phyloP scores from a whole-genome alignment of 2,329 filamentous ascomycete species.

The Lasiodiplodia citricola region DNA sequence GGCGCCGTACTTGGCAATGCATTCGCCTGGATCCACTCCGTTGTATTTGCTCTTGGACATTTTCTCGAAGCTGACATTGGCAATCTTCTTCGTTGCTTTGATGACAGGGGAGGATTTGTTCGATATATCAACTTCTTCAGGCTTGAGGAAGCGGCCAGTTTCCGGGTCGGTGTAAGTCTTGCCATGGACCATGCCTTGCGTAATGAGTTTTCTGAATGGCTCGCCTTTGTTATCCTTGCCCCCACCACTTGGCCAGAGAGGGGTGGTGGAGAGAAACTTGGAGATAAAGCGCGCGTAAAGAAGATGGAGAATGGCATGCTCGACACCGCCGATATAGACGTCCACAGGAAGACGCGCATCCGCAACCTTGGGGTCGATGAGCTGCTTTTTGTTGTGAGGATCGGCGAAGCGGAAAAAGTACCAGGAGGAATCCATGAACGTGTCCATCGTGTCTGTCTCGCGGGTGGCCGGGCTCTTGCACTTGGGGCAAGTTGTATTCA shows the following conservation, averaged over 20 bases:
- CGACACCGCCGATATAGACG: slow-evolving; percentile 86
- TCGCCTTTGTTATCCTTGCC: slow-evolving; percentile 58
- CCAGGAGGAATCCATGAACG: slow-evolving; percentile 95
- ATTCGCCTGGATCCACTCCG: slow-evolving; percentile 78
- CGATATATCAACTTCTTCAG: slow-evolving; percentile 72
- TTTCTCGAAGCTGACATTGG: slow-evolving; percentile 77
- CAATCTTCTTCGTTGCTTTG: slow-evolving; percentile 62
- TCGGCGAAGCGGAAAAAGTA: slow-evolving; percentile 85
- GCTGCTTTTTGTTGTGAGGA: slow-evolving; percentile 64
- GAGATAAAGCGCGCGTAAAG: slow-evolving; percentile 90
- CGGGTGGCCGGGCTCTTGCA: slow-evolving; percentile 74
- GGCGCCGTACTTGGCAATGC: slow-evolving; percentile 76
- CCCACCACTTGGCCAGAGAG: slow-evolving; percentile 48
- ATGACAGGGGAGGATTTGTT: slow-evolving; percentile 64
- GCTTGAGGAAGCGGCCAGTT: slow-evolving; percentile 77
- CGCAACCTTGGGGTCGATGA: slow-evolving; percentile 66
- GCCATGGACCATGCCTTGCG: slow-evolving; percentile 93
- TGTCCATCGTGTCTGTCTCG: slow-evolving; percentile 96
- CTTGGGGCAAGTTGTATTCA: slow-evolving; percentile 75
- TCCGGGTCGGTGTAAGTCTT: slow-evolving; percentile 78
- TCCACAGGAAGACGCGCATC: slow-evolving; percentile 73
- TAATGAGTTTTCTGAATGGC: slow-evolving; percentile 81
- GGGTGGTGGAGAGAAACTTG: slow-evolving; percentile 74
- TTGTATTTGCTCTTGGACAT: slow-evolving; percentile 98
- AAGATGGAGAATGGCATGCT: slow-evolving; percentile 88